Conservation (phyloP, 768 basidiomycete genomes). For the Hygrophorus pudorinus region DNA sequence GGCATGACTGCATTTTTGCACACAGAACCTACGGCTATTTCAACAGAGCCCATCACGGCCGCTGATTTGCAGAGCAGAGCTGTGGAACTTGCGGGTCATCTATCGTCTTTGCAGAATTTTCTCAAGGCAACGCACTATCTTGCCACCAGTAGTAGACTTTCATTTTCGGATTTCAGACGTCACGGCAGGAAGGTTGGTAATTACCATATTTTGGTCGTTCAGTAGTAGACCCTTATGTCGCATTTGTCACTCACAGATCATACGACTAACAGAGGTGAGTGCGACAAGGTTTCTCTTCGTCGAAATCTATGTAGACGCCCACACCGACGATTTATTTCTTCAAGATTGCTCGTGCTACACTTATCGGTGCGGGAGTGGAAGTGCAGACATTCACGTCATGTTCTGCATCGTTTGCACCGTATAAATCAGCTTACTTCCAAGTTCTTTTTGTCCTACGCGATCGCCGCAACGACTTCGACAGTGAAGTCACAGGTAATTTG, state of each 20-base stretch:
- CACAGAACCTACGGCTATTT: not conserved
- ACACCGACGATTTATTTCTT: constrained; percentile 2
- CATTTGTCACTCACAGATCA: constrained; percentile 24
- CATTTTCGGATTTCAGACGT: constrained; percentile 16
- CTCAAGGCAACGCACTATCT: constrained; percentile 22
- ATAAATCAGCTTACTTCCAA: constrained; percentile 41
- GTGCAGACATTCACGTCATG: constrained; percentile 39
- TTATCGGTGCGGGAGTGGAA: constrained; percentile 30
- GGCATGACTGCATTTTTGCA: constrained; percentile 7
- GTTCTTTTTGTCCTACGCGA: constrained; percentile 32
- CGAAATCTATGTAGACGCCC: not conserved
- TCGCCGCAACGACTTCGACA: constrained; percentile 22
- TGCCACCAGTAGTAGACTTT: constrained; percentile 14
- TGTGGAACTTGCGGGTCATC: constrained; percentile 18
- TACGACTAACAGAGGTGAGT: constrained; percentile 41
- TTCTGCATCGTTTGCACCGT: constrained; percentile 24
- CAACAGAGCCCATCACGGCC: constrained; percentile 1
- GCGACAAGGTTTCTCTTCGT: constrained; percentile 1
- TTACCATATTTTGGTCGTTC: not conserved
- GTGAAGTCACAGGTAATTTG: constrained; percentile 23
- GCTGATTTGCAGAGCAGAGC: constrained; percentile 18
- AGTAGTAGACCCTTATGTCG: constrained; percentile 2
- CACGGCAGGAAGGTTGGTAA: constrained; percentile 24
- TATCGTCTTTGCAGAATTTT: constrained; percentile 22
- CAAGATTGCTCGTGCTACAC: constrained; percentile 39